A percentile compares a stretch with the other conserved stretches of the same genome.
These are phyloP conservation scores for Agaricus blazei DNA, from an alignment of 768 basidiomycete genomes.

Conservation along the genomic window DNA sequence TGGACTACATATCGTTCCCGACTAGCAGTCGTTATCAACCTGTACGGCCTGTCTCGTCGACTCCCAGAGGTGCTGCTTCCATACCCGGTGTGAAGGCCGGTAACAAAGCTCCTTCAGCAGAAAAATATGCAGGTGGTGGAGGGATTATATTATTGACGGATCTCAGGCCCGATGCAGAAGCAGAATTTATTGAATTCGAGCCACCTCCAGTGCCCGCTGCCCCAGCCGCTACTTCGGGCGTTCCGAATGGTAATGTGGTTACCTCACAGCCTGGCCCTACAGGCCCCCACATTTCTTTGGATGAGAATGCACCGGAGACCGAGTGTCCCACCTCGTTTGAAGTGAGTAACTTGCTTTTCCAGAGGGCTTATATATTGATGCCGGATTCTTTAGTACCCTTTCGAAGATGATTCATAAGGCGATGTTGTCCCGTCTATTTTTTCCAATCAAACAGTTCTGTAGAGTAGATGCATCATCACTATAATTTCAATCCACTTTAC, in stretches of 20 bases:
- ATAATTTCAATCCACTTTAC: not conserved
- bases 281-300: slow-evolving; percentile 61
- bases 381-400: slow-evolving; percentile 55
- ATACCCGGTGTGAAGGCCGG: slow-evolving; percentile 24
- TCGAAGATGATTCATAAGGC: slow-evolving; percentile 56
- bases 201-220: slow-evolving; percentile 22
- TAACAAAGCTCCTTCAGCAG: slow-evolving; percentile 31
- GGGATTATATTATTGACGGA: slow-evolving; percentile 86
- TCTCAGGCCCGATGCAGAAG: slow-evolving; percentile 60
- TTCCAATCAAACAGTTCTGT: not conserved
- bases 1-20: slow-evolving; percentile 82
- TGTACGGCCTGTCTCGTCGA: slow-evolving; percentile 69
- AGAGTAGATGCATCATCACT: slow-evolving; percentile 4
- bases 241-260: slow-evolving; percentile 25
- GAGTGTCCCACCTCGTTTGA: slow-evolving; percentile 80
- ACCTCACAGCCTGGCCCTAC: slow-evolving; percentile 21
- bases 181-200: slow-evolving; percentile 66
- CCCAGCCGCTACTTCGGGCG: slow-evolving; percentile 16
- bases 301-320: slow-evolving; percentile 67
- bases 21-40: slow-evolving; percentile 79
- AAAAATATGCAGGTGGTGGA: slow-evolving; percentile 73
- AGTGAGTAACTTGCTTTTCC: slow-evolving; percentile 40
- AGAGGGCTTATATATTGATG: slow-evolving; percentile 3
- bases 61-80: slow-evolving; percentile 26
- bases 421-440: not conserved